Percentiles rank a stretch among this genome's conserved stretches.
phyloP scores from a whole-genome alignment of 1,139 yeast genomes.

The Diutina rugosa region DNA sequence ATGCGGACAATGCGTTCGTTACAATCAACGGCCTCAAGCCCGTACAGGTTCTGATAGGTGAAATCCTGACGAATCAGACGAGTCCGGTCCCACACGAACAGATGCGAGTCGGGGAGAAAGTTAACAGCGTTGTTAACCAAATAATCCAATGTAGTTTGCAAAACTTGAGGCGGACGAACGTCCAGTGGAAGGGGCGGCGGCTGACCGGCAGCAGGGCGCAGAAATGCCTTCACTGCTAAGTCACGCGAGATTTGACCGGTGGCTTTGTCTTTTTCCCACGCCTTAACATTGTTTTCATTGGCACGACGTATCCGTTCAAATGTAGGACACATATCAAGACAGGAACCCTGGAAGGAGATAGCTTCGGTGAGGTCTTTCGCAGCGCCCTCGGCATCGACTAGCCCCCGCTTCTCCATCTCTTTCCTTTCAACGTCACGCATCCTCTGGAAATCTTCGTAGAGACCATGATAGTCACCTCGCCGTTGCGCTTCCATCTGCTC shows the following conservation, averaged over 20 bases:
- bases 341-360: constrained; percentile 74
- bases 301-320: constrained; percentile 86
- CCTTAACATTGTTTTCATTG: constrained; percentile 76
- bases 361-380: constrained; percentile 81
- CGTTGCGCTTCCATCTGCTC: constrained; percentile 18
- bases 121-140: constrained; percentile 52
- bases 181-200: constrained; percentile 97
- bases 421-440: constrained; percentile 69
- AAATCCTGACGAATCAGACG: constrained; percentile 95
- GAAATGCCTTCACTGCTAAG: constrained; percentile 81
- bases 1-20: constrained; percentile 86
- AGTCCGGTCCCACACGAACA: constrained; percentile 98
- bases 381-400: constrained; percentile 81
- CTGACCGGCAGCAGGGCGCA: constrained; percentile 97
- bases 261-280: constrained; percentile 55
- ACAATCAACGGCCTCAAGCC: constrained; percentile 89
- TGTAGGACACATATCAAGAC: constrained; percentile 89
- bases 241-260: constrained; percentile 51
- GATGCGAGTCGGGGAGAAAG: constrained; percentile 70
- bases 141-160: constrained; percentile 54
- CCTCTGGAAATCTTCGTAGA: constrained; percentile 44
- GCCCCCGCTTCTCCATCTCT: constrained; percentile 68
- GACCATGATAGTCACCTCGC: constrained; percentile 28
- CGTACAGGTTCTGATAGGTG: constrained; percentile 87
- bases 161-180: constrained; percentile 80